Conservation (phyloP, 2,329 filamentous ascomycete genomes). For the Penicillium thymicola region DNA sequence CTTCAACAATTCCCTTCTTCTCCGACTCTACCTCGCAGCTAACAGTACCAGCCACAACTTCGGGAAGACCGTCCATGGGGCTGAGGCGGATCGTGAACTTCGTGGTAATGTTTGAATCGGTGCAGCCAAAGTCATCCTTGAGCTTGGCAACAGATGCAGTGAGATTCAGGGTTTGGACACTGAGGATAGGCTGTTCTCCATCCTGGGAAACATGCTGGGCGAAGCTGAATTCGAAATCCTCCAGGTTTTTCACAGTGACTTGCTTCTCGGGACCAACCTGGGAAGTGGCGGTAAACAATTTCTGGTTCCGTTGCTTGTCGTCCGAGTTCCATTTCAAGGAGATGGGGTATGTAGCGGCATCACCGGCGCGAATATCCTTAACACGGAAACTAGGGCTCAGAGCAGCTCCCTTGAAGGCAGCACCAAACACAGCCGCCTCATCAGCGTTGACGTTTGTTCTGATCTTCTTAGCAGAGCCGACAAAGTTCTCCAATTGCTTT, state of each 20-base stretch:
- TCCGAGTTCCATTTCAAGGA: slow-evolving; percentile 73
- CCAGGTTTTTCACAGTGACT: slow-evolving; percentile 74
- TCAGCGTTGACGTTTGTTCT: slow-evolving; percentile 95
- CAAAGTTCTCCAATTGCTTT: slow-evolving; percentile 73
- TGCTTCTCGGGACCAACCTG: slow-evolving; percentile 77
- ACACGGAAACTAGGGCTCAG: slow-evolving; percentile 95
- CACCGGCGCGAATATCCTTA: slow-evolving; percentile 87
- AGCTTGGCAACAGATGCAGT: slow-evolving; percentile 77
- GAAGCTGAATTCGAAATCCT: slow-evolving; percentile 77
- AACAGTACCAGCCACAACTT: slow-evolving; percentile 70
- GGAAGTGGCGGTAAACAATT: slow-evolving; percentile 76
- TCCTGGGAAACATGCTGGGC: slow-evolving; percentile 61
- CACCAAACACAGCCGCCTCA: slow-evolving; percentile 92
- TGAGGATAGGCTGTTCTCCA: slow-evolving; percentile 55
- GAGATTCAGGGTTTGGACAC: slow-evolving; percentile 76
- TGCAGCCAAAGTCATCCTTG: slow-evolving; percentile 74
- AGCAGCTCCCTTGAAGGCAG: slow-evolving; percentile 87
- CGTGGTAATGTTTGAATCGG: slow-evolving; percentile 71
- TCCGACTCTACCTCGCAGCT: slow-evolving; percentile 80
- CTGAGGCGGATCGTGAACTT: slow-evolving; percentile 73
- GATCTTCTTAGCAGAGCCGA: slow-evolving; percentile 72
- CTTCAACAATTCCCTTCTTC: slow-evolving; percentile 82
- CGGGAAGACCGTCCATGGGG: slow-evolving; percentile 72
- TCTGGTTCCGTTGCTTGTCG: slow-evolving; percentile 71
- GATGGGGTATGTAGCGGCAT: slow-evolving; percentile 69